Evolutionary conservation across 139 green algal species (phyloP), one percentile per base, ranked within the genome.

Genomic region (Pleodorina starrii): DNA sequence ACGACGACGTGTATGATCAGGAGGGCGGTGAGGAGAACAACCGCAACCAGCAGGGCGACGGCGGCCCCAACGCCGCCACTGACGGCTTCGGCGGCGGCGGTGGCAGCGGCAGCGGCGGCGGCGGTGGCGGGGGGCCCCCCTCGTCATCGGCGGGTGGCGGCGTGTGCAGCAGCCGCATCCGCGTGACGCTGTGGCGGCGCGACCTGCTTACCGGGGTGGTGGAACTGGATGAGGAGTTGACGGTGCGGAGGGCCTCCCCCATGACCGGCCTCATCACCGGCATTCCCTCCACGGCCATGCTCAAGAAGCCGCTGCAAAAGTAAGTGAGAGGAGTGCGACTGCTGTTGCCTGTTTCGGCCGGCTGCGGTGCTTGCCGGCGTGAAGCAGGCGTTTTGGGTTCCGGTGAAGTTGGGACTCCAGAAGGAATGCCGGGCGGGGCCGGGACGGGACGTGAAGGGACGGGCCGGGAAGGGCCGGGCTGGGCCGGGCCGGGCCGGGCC

Each of bases 171-270:
- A 50, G 40, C 35, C 48, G 40, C 35, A 57, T 89, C 29, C 42
- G 38, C 2, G 27, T 89, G 48, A 60, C 32, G 14, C 51, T 89
- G 73, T 89, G 84, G 84, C 84, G 84, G 9, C 72, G 84, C 16
- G 84, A 89, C 72, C 50, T 84, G 72, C 72, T 89, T 36, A 84
- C 72, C 1, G 84, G 84, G 27, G 72, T 82, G 69, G 23, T 89
- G 46, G 84, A 83, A 40, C 46, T 89, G 43, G 81, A 87, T 43
- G 46, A 57, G 48, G 16, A 54, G 10, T 48, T 83, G 35, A 21
- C 44, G 12, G 25, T 89, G 4, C 84, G 69, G 5, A 36, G 54
- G 42, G 84, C 84, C 4, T 36, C 5, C 51, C 27, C 32, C n/a
- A 35, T 84, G 38, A 76, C 84, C 3, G 72, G 84, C 4, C 72